These are phyloP conservation scores for Dictyostelium intermedium DNA, from an alignment of 78 protist genomes.

Conservation along the genomic window DNA sequence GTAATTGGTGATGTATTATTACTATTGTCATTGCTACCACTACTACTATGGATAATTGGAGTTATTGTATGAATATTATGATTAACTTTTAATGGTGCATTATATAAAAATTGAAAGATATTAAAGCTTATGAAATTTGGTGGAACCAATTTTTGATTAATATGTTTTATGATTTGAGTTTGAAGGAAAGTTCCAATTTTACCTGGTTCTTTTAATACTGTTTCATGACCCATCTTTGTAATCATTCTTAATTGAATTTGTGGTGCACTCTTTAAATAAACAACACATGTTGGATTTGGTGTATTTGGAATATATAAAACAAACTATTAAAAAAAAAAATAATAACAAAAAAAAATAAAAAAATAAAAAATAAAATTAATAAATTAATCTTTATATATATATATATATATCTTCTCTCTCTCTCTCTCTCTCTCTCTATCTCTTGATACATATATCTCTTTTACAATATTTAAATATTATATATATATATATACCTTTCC, in stretches of 20 bases:
- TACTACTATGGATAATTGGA: neutral
- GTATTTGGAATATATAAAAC: constrained; percentile 71
- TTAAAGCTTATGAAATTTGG: constrained; percentile 33
- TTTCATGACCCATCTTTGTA: constrained; percentile 75
- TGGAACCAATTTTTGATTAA: constrained; percentile 35
- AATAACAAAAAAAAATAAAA: neutral
- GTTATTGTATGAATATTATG: neutral
- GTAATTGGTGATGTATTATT: neutral
- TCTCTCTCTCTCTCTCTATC: no score
- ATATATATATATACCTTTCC: constrained; percentile 24
- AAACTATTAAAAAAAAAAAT: constrained; percentile 1
- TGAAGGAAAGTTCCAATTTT: constrained; percentile 60
- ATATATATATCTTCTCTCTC: no score
- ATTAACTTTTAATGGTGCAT: constrained; percentile 6
- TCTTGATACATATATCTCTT: no score
- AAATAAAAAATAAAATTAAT: neutral
- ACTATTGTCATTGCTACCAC: neutral
- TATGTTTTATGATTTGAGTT: constrained; percentile 22
- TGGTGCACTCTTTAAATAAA: constrained; percentile 49
- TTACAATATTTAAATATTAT: no score
- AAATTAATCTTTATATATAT: neutral
- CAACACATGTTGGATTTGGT: constrained; percentile 55
- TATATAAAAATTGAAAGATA: constrained; percentile 28
- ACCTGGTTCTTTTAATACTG: constrained; percentile 65
- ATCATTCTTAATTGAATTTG: constrained; percentile 46